Base-by-base conservation (phyloP, 352 stramenopile species). In the Globisporangium rhizosaccharum region DNA sequence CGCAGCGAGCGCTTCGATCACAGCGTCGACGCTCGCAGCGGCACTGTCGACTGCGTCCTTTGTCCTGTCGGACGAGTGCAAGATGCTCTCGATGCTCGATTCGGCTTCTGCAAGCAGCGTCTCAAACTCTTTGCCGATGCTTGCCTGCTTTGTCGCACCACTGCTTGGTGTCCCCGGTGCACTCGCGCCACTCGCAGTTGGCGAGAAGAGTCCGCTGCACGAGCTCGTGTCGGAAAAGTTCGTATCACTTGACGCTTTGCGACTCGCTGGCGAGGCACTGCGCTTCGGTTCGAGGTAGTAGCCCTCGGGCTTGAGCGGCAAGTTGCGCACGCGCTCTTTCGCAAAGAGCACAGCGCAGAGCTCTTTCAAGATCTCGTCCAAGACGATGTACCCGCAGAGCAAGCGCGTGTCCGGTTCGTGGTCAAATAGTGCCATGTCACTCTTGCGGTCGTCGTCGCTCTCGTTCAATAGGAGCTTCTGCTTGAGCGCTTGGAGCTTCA, bases 321-420 rank as follows among this genome's bases (percentile, higher is more conserved):
- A 63, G 20, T 67, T 86, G 42, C 79, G 76, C 26, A 91, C 76
- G 23, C 80, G 80, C 39, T 92, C 83, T 26, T 79, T 81, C 1
- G 83, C 82, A 53, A 93, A 92, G 2, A 93, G 65, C 56, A 90
- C 71, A 11, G 83, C 90, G 51, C 85, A 92, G 2, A 95, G 71
- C 62, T 95, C 85, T 62, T 93, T 93, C 3, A 95, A 60, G 36
- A 95, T 79, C 58, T 95, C 85, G 51, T 95, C 85, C 18, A 95
- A 63, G 37, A 95, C 74, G 26, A 93, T 72, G n/a, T 81, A 92
- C 0, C 78, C 82, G 28, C 79, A 87, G 14, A 94, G 50, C 37
- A 92, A 49, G 8, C 77, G 77, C 30, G 74, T 82, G 53, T 92
- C 78, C 4, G 72, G 68, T 45, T 90, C 82, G 49, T 89, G 71